Conservation (phyloP, 495 filamentous ascomycete genomes). For the Penicillium egyptiacum region DNA sequence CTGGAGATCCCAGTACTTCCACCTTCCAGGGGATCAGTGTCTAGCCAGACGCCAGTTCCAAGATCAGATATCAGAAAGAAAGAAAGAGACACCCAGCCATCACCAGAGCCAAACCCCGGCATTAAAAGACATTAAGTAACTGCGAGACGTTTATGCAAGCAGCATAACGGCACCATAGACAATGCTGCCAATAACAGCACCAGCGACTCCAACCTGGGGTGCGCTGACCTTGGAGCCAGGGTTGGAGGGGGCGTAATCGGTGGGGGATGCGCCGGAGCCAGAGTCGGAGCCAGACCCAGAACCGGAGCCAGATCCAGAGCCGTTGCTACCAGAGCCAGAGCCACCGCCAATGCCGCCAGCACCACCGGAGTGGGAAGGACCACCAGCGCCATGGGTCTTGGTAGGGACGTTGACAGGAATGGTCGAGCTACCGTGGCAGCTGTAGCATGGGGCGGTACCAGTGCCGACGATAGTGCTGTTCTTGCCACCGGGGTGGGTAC, state of each 20-base stretch:
- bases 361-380: not conserved
- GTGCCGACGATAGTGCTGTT: constrained; percentile 3
- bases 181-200: constrained; percentile 31
- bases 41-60: not conserved
- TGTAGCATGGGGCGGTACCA: constrained; percentile 5
- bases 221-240: constrained; percentile 34
- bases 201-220: constrained; percentile 27
- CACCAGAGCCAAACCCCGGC: constrained; percentile 15
- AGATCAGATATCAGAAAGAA: not conserved
- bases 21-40: not conserved
- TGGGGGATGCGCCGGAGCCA: constrained; percentile 13
- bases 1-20: constrained; percentile 7
- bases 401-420: constrained; percentile 4
- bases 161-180: constrained; percentile 30
- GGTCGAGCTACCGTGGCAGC: constrained; percentile 12
- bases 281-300: not conserved
- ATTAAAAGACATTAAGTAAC: constrained; percentile 11
- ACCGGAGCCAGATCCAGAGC: not conserved
- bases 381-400: constrained; percentile 6
- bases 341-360: constrained; percentile 1
- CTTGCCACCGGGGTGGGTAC: not conserved
- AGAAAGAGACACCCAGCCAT: not conserved
- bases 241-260: constrained; percentile 29
- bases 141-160: constrained; percentile 26
- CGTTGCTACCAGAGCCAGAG: constrained; percentile 12